Evolutionary conservation across 2,329 filamentous ascomycete species (phyloP), one percentile per base, ranked within the genome.

Genomic region (Colletotrichum scovillei): DNA sequence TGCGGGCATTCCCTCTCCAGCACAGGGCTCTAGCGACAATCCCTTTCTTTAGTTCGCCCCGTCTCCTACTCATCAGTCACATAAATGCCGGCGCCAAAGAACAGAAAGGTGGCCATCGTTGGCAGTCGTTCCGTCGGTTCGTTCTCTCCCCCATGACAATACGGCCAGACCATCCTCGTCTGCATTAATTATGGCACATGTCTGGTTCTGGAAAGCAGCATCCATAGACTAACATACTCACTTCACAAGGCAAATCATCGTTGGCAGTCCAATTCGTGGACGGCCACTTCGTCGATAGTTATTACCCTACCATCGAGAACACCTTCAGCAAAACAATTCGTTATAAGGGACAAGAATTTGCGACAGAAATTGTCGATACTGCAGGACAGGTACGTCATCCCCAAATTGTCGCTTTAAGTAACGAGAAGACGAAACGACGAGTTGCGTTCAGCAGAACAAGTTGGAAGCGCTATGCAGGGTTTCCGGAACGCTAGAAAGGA

Each of bases 221-320:
- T 28, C 8, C 67, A 62, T 24, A 32, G 55, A 49, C 52, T 66
- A 62, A 70, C 28, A 22, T 30, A 9, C 57, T 19, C 14, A 28
- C 30, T 53, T 67, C 67, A 38, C 22, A 73, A 98, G 97, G 97
- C 84, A 99, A 99, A 88, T 98, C 95, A 26, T 98, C 96, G 67
- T 91, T 99, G 76, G 97, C 97, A 14, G 97, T 98, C 60, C 96
- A 96, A 81, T 98, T 97, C 81, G 96, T 98, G 81, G 97, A 99
- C 82, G 95, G 95, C 75, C 95, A 98, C 85, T 99, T 99, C 81
- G 96, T 99, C 80, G 97, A 99, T 84, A 97, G 94, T 84, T 99
- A 99, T 86, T 99, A 99, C 83, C 97, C 97, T 46, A 99, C 97
- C 53, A 98, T 99, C 80, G 97, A 99, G 84, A 99, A 98, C 84